A percentile compares a stretch with the other conserved stretches of the same genome.
These are phyloP conservation scores for Sugiyamaella chiloensis DNA, from an alignment of 805 yeast genomes.

Conservation along the genomic window DNA sequence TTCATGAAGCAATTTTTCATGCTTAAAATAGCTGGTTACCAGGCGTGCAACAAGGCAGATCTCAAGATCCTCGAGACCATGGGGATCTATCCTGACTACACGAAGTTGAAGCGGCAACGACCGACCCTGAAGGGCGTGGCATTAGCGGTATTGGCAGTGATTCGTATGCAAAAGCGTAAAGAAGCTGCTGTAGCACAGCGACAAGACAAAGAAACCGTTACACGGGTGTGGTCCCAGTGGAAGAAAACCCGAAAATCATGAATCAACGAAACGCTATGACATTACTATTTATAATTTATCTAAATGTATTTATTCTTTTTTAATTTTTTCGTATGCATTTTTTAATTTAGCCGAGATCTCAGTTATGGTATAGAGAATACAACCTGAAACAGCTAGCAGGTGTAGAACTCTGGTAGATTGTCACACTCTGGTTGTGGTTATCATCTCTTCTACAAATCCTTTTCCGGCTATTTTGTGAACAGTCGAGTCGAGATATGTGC, in stretches of 20 bases:
- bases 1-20: conserved; percentile 34
- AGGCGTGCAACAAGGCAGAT: conserved; percentile 30
- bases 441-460: too few relatives aligned
- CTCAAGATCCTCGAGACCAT: conserved; percentile 27
- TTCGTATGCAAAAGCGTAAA: conserved; percentile 28
- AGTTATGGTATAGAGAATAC: background rate
- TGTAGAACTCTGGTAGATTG: too few relatives aligned
- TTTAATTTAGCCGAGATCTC: background rate
- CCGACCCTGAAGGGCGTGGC: conserved; percentile 28
- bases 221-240: background rate
- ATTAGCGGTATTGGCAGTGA: conserved; percentile 29
- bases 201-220: background rate
- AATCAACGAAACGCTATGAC: background rate
- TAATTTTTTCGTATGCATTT: background rate
- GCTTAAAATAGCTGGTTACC: conserved; percentile 29
- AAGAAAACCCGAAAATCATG: conserved; percentile 2
- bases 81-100: conserved; percentile 20
- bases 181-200: conserved; percentile 15
- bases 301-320: background rate
- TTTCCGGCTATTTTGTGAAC: too few relatives aligned
- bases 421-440: too few relatives aligned
- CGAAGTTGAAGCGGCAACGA: conserved; percentile 1
- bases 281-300: too few relatives aligned
- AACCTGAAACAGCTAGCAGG: too few relatives aligned
- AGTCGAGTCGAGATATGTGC: too few relatives aligned